These are phyloP conservation scores for Aureococcus anophagefferens DNA, from an alignment of 108 stramenopile species.

Conservation along the genomic window DNA sequence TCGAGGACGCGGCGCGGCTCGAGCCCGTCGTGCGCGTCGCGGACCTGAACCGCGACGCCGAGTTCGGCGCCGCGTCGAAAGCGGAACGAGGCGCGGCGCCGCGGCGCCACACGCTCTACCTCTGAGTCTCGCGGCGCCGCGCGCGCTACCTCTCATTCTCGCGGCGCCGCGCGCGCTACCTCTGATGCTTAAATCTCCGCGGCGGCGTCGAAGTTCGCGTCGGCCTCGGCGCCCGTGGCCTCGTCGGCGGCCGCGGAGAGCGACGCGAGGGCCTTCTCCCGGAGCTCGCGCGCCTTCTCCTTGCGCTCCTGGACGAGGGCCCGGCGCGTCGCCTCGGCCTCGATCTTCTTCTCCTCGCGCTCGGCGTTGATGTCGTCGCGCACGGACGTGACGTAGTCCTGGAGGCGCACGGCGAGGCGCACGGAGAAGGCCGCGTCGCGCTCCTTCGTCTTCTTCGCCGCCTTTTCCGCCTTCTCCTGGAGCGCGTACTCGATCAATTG, in stretches of 20 bases:
- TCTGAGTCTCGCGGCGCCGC: no score
- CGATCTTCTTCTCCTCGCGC: constrained; percentile 1
- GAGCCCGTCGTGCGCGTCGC: no score
- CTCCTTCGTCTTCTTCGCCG: background rate
- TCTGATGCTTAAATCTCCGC: no score
- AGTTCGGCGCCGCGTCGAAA: no score
- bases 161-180: no score
- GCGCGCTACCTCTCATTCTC: no score
- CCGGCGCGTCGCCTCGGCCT: background rate
- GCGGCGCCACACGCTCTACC: no score
- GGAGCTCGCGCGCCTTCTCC: background rate
- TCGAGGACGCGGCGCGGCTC: no score
- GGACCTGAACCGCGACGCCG: no score
- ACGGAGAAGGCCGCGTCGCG: background rate
- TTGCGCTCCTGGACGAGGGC: background rate
- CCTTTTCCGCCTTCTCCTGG: background rate
- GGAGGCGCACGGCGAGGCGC: background rate
- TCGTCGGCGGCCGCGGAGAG: background rate
- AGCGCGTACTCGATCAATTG: background rate
- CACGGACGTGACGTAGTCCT: constrained; percentile 4
- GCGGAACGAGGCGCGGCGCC: no score
- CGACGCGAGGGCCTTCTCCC: background rate
- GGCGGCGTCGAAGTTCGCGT: no score
- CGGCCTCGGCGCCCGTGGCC: no score
- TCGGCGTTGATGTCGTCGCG: background rate